A percentile compares a stretch with the other conserved stretches of the same genome.
Evolutionary conservation across 2,329 filamentous ascomycete species (phyloP).

Genomic region (Aurifilum marmelostoma): DNA sequence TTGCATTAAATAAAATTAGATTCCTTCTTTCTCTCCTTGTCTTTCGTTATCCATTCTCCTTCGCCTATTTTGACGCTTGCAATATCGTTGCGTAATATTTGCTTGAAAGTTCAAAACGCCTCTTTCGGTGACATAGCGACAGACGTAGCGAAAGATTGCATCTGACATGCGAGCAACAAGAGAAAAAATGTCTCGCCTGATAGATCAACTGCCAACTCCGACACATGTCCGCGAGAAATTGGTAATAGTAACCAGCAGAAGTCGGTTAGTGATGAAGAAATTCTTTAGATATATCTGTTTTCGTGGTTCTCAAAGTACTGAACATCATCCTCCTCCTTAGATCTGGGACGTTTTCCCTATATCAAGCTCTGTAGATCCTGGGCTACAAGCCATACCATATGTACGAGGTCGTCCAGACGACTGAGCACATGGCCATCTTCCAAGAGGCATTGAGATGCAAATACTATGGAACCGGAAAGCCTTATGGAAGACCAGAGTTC

Average conservation of each 20-base stretch:
- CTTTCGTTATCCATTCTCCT: no score
- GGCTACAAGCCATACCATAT: constrained; percentile 45
- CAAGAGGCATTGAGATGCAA: constrained; percentile 39
- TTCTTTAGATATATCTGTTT: neutral
- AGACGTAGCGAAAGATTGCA: neutral
- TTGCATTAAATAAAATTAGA: no score
- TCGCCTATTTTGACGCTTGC: no score
- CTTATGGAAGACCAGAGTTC: constrained; percentile 42
- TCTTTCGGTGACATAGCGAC: neutral
- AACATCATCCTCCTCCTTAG: neutral
- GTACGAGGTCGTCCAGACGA: constrained; percentile 36
- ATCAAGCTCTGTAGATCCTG: constrained; percentile 39
- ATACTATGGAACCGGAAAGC: constrained; percentile 35
- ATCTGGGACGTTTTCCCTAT: constrained; percentile 41
- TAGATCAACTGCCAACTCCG: constrained; percentile 41
- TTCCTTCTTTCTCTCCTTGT: no score
- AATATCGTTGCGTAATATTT: no score
- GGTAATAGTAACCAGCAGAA: constrained; percentile 43
- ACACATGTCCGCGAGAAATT: constrained; percentile 39
- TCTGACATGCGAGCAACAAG: neutral
- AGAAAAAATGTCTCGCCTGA: constrained; percentile 39
- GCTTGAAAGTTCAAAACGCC: no score
- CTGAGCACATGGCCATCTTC: constrained; percentile 35
- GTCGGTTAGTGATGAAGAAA: constrained; percentile 36
- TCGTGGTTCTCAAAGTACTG: neutral